A percentile compares a stretch with the other conserved stretches of the same genome.
phyloP scores from a whole-genome alignment of 2,329 filamentous ascomycete species.

The Sporothrix curviconia region DNA sequence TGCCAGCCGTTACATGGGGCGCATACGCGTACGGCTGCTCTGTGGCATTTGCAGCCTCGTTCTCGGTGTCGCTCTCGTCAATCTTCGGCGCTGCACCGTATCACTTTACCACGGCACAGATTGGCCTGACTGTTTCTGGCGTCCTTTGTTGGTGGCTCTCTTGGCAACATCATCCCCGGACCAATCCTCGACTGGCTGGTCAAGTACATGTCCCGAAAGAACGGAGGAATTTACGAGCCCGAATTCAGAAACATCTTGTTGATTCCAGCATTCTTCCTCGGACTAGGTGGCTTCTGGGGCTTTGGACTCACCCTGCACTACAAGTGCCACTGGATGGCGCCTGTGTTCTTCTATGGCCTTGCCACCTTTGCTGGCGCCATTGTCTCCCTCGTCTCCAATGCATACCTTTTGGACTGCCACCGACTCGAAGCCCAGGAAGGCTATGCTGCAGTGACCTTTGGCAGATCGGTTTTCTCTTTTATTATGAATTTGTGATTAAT shows the following conservation, averaged over 20 bases:
- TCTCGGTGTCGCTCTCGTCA: not conserved
- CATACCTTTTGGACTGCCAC: constrained; percentile 18
- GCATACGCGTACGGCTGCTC: constrained; percentile 34
- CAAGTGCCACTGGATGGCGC: constrained; percentile 19
- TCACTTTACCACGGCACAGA: constrained; percentile 29
- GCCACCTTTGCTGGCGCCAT: constrained; percentile 14
- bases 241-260: constrained; percentile 36
- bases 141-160: constrained; percentile 33
- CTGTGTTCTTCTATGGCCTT: constrained; percentile 18
- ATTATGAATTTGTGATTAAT: constrained; percentile 16
- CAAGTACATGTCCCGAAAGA: constrained; percentile 31
- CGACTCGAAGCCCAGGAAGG: constrained; percentile 15
- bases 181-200: constrained; percentile 31
- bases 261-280: constrained; percentile 27
- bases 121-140: constrained; percentile 33
- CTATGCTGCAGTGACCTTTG: constrained; percentile 16
- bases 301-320: constrained; percentile 26
- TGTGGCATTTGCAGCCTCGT: constrained; percentile 24
- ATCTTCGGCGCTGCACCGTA: constrained; percentile 38
- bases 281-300: constrained; percentile 30
- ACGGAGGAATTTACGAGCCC: constrained; percentile 39
- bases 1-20: constrained; percentile 36
- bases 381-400: constrained; percentile 14
- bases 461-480: constrained; percentile 10
- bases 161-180: constrained; percentile 30